Conservation (phyloP, 768 basidiomycete species). For the Mrakia blollopis region DNA sequence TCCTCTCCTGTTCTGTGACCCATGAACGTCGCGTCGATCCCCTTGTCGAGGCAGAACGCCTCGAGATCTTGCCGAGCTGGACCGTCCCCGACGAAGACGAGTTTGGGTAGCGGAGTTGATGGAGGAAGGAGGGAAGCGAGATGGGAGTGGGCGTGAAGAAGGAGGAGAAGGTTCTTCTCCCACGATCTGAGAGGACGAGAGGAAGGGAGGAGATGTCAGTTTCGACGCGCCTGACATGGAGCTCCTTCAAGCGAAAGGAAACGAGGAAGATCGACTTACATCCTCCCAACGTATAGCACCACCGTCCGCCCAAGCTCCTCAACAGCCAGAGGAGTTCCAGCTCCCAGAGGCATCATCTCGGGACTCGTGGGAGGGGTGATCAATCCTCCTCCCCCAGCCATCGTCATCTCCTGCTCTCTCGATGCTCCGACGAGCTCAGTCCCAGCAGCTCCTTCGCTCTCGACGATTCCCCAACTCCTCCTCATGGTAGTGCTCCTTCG, state of each 20-base stretch:
- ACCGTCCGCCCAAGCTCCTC: constrained; percentile 35
- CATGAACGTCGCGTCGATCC: constrained; percentile 45
- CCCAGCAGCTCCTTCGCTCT: neutral
- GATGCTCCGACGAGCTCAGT: constrained; percentile 38
- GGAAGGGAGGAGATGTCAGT: neutral
- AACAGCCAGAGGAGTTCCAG: neutral
- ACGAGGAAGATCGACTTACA: constrained; percentile 37
- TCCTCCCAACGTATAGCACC: constrained; percentile 46
- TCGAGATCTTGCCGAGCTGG: constrained; percentile 46
- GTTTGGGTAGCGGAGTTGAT: constrained; percentile 37
- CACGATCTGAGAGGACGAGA: constrained; percentile 39
- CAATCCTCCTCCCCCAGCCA: neutral
- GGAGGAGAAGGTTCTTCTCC: constrained; percentile 50
- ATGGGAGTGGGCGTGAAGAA: constrained; percentile 45
- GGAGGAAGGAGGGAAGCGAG: constrained; percentile 38
- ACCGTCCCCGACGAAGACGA: constrained; percentile 49
- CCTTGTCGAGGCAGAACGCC: constrained; percentile 39
- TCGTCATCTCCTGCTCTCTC: neutral
- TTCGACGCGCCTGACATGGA: neutral
- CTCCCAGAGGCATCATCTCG: constrained; percentile 4
- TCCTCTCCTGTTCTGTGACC: constrained; percentile 46
- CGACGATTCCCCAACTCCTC: constrained; percentile 40
- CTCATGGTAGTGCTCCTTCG: constrained; percentile 40
- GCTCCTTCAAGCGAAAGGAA: neutral
- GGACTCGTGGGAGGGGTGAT: constrained; percentile 23